phyloP scores from a whole-genome alignment of 1,284 basidiomycete species.

The Thecaphora thlaspeos region DNA sequence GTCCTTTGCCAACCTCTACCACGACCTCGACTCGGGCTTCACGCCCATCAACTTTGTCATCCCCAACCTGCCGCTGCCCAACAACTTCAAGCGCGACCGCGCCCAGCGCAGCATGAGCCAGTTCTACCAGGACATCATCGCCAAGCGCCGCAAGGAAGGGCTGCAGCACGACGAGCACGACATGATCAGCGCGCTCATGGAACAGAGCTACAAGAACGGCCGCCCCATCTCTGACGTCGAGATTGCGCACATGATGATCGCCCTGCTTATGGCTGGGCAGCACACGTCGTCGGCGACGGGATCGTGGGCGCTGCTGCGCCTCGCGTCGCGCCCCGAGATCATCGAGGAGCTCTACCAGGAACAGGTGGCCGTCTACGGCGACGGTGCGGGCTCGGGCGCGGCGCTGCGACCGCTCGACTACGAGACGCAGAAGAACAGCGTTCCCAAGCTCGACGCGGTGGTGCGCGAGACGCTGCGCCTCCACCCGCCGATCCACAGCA shows the following conservation, averaged over 20 bases:
- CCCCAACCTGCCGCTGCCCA: constrained; percentile 85
- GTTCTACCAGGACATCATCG: constrained; percentile 87
- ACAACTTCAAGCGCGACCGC: constrained; percentile 79
- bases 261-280: constrained; percentile 77
- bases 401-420: constrained; percentile 75
- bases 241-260: constrained; percentile 88
- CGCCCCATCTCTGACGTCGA: constrained; percentile 78
- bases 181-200: constrained; percentile 86
- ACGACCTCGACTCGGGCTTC: constrained; percentile 77
- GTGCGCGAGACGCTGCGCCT: constrained; percentile 86
- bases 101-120: constrained; percentile 92
- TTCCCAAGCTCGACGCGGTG: constrained; percentile 82
- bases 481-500: constrained; percentile 57
- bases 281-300: constrained; percentile 92
- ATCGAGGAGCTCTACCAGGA: constrained; percentile 70
- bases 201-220: constrained; percentile 84
- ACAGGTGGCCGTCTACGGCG: constrained; percentile 77
- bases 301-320: constrained; percentile 84
- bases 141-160: constrained; percentile 66
- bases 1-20: constrained; percentile 80
- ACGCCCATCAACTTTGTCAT: constrained; percentile 75
- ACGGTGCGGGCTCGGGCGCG: constrained; percentile 54
- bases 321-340: constrained; percentile 76
- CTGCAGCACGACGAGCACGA: constrained; percentile 66
- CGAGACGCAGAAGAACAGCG: constrained; percentile 74